Conservation (phyloP, 106 monocot genomes). For the Phalaenopsis aphrodite region DNA sequence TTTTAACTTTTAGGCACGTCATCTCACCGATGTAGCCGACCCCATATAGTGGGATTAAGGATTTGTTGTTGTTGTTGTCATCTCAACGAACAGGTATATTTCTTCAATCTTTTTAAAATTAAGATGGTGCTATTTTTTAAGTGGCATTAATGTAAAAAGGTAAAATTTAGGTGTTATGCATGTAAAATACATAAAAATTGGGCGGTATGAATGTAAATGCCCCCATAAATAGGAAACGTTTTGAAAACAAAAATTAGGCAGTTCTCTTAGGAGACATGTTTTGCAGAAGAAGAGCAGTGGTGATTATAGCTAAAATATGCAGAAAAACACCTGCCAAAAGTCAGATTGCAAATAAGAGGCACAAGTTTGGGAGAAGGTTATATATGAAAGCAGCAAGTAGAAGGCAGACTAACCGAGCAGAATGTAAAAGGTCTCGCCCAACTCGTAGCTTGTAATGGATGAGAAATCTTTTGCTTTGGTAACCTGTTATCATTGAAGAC, state of each 20-base stretch:
- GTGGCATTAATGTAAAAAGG: too few species aligned
- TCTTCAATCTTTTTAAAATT: too few species aligned
- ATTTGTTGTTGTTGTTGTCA: too few species aligned
- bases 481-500: constrained; percentile 18
- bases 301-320: constrained; percentile 50
- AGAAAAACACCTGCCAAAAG: constrained; percentile 34
- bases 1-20: too few species aligned
- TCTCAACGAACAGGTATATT: too few species aligned
- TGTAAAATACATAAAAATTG: background rate
- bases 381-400: background rate
- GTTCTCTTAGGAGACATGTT: constrained; percentile 77
- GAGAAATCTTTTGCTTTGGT: constrained; percentile 13
- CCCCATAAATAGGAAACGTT: background rate
- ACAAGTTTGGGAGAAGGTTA: background rate
- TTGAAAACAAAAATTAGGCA: constrained; percentile 19
- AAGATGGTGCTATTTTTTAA: too few species aligned
- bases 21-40: too few species aligned
- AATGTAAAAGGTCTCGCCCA: constrained; percentile 28
- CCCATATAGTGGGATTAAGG: too few species aligned
- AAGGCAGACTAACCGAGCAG: constrained; percentile 27
- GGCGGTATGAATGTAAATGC: too few species aligned
- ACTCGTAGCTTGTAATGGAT: constrained; percentile 27
- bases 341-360: background rate
- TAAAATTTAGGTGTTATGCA: too few species aligned
- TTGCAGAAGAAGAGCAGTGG: constrained; percentile 41